Base-by-base conservation (phyloP, 2,329 filamentous ascomycete species). In the Trichoderma sp. region DNA sequence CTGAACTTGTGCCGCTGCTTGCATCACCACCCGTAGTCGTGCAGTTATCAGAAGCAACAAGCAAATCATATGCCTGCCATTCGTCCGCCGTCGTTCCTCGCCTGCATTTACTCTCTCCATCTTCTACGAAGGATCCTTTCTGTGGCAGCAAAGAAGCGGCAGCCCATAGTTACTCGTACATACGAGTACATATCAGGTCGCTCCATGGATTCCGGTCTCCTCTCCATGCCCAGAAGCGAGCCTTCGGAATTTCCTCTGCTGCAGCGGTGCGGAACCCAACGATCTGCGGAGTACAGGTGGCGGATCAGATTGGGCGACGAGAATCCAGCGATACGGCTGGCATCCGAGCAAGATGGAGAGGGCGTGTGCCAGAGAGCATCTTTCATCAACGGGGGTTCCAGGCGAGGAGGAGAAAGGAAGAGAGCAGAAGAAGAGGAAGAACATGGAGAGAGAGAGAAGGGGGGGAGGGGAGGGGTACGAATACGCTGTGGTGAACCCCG, bases 311-410 rank as follows among this genome's bases (percentile, higher is more conserved):
- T 64, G 34, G 36, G 62, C 56, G 39, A 26, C 53, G 30, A 62
- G 28, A 18, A 34, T 60, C 43, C 57, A 63, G 39, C 70, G 70
- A 58, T 53, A 72, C 70, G 70, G 70, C 70, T 72, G 24, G 18
- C 58, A 72, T 72, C 70, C 70, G 70, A 71, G 30, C 53, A 15
- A 43, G 56, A 51, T 53, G 64, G 61, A 56, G 61, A 56, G 53
- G 61, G 61, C 32, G 43, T 60, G 60, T 18, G n/a, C 47, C 24
- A 43, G 36, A 28, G 39, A 39, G 51, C 28, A 18, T n/a, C 26
- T 60, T 56, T 18, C 3, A 14, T 34, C 32, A 34, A 21, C 15
- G 30, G 21, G 30, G 5, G 15, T 24, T 12, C 9, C 9, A 24
- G 43, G 9, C 43, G 43, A 51, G n/a, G 43, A 51, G 9, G n/a